Conservation (phyloP, 805 yeast genomes). For the Isabelozyma gotoi region DNA sequence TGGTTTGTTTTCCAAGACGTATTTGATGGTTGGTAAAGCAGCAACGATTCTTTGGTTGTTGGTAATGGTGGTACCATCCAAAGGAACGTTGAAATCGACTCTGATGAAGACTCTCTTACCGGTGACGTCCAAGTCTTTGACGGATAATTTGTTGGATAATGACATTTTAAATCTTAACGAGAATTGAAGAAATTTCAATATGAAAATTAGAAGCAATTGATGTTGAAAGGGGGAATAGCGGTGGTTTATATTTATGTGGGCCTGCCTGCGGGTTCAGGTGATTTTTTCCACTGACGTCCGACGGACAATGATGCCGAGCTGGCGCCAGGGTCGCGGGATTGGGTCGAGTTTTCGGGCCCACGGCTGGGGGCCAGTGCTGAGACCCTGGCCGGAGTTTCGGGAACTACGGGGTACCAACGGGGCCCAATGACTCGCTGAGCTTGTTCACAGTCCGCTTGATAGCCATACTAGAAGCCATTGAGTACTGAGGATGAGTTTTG, state of each 20-base stretch:
- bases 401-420: no score
- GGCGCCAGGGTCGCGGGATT: no score
- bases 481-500: no score
- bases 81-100: slow-evolving; percentile 94
- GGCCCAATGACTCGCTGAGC: no score
- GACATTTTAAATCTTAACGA: slow-evolving; percentile 57
- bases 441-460: neutral
- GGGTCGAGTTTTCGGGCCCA: neutral
- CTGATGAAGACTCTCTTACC: slow-evolving; percentile 98
- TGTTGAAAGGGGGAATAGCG: neutral
- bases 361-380: neutral
- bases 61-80: slow-evolving; percentile 95
- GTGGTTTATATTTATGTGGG: slow-evolving; percentile 1
- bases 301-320: no score
- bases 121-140: slow-evolving; percentile 81
- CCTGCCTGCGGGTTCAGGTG: slow-evolving; percentile 1
- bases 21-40: slow-evolving; percentile 97
- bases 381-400: neutral
- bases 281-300: neutral
- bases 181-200: slow-evolving; percentile 2
- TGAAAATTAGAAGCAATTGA: neutral
- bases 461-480: no score
- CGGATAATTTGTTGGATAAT: slow-evolving; percentile 88
- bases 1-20: slow-evolving; percentile 89
- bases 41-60: slow-evolving; percentile 99